These are phyloP conservation scores for Amyloporia xantha DNA, from an alignment of 768 basidiomycete species.

Conservation along the genomic window DNA sequence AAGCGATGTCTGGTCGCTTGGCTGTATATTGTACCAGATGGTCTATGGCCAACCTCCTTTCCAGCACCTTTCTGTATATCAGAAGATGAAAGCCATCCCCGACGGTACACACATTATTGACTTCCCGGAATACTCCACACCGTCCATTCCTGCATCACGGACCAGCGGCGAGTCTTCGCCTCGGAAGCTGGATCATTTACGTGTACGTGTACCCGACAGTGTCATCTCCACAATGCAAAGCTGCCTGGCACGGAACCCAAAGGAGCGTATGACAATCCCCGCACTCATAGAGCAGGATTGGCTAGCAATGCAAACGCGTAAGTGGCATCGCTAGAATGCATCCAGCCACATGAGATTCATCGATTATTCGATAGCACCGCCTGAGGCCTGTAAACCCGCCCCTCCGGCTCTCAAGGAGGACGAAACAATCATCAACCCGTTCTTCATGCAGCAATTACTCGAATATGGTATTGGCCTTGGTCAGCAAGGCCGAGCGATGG, in stretches of 20 bases:
- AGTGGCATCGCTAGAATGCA: too few species aligned
- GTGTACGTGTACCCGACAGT: constrained; percentile 59
- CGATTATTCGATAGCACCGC: too few species aligned
- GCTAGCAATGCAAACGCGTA: constrained; percentile 59
- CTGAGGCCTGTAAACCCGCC: too few species aligned
- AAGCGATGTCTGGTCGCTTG: constrained; percentile 96
- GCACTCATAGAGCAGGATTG: constrained; percentile 80
- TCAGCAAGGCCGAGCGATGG: constrained; percentile 29
- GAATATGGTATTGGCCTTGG: constrained; percentile 65
- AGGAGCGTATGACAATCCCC: constrained; percentile 82
- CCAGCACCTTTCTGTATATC: constrained; percentile 70
- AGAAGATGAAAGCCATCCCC: constrained; percentile 94
- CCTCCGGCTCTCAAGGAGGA: constrained; percentile 31
- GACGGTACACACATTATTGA: constrained; percentile 69
- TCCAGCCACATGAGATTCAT: too few species aligned
- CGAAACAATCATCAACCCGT: constrained; percentile 71
- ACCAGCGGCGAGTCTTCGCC: constrained; percentile 21
- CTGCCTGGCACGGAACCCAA: constrained; percentile 74
- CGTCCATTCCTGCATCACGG: constrained; percentile 33
- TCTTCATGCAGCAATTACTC: constrained; percentile 73
- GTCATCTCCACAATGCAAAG: constrained; percentile 80
- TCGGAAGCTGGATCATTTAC: constrained; percentile 62
- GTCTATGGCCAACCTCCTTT: constrained; percentile 93
- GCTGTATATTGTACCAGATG: constrained; percentile 98
- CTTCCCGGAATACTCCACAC: constrained; percentile 68